These are phyloP conservation scores for Colletotrichum lupini DNA, from an alignment of 2,329 filamentous ascomycete genomes.

Conservation along the genomic window DNA sequence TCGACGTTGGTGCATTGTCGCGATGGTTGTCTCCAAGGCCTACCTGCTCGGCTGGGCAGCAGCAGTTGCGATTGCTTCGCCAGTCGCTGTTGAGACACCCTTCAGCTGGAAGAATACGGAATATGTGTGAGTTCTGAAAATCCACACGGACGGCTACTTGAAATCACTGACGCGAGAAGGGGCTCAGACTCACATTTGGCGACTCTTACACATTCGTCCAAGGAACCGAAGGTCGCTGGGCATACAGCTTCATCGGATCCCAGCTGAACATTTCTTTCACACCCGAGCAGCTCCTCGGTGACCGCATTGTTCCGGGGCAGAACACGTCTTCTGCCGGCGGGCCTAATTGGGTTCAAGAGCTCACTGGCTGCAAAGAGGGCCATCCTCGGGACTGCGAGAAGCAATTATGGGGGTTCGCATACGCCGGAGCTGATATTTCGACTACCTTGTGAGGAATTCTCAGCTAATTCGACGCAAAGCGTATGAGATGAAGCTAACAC, in stretches of 20 bases:
- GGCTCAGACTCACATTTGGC: constrained; percentile 56
- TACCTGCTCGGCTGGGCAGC: background rate
- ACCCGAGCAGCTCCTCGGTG: constrained; percentile 52
- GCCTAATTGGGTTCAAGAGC: constrained; percentile 64
- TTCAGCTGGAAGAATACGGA: constrained; percentile 40
- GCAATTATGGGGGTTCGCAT: constrained; percentile 68
- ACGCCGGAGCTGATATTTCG: constrained; percentile 59
- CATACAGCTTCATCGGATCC: constrained; percentile 67
- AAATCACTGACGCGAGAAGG: background rate
- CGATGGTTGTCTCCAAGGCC: background rate
- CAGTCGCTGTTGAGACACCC: background rate
- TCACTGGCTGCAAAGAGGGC: constrained; percentile 60
- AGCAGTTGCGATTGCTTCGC: background rate
- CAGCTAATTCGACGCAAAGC: rapidly evolving
- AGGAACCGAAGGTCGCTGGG: constrained; percentile 60
- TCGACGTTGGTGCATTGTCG: background rate
- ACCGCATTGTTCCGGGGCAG: constrained; percentile 58
- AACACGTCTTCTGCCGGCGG: constrained; percentile 64
- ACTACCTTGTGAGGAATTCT: constrained; percentile 13
- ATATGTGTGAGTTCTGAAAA: constrained; percentile 37
- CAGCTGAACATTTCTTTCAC: constrained; percentile 58
- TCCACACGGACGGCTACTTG: background rate
- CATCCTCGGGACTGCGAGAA: constrained; percentile 54
- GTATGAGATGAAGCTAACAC: background rate
- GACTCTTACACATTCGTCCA: constrained; percentile 65